Evolutionary conservation across 306 rosid genomes (phyloP).

Genomic region (Cicer arietinum): DNA sequence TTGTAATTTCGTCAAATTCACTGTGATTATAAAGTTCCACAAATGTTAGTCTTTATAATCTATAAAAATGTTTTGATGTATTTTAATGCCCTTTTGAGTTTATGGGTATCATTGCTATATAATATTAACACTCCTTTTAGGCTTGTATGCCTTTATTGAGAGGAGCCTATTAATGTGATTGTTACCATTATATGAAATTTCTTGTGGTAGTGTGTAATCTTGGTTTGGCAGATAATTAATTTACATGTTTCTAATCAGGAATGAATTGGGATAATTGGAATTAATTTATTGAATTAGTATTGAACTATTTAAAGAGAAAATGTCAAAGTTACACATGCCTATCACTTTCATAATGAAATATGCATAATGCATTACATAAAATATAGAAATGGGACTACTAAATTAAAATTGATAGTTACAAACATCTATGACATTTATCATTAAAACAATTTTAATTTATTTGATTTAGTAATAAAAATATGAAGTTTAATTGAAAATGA

Average conservation of each 20-base stretch:
- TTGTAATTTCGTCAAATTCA: too few species aligned
- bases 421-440: too few species aligned
- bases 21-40: background rate
- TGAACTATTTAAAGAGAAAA: background rate
- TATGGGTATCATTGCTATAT: slow-evolving; percentile 30
- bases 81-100: slow-evolving; percentile 25
- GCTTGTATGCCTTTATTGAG: slow-evolving; percentile 42
- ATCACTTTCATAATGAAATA: background rate
- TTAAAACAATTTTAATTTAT: too few species aligned
- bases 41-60: slow-evolving; percentile 31
- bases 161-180: slow-evolving; percentile 34
- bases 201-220: background rate
- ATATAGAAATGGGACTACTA: too few species aligned
- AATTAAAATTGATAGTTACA: too few species aligned
- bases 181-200: slow-evolving; percentile 30
- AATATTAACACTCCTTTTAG: slow-evolving; percentile 41
- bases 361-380: too few species aligned
- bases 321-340: background rate
- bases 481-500: too few species aligned
- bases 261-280: background rate
- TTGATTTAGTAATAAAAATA: too few species aligned
- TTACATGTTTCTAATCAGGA: background rate
- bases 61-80: slow-evolving; percentile 27
- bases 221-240: slow-evolving; percentile 14
- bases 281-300: background rate